These are phyloP conservation scores for Kurtzmaniella quercitrusa DNA, from an alignment of 1,139 yeast genomes.

Conservation along the genomic window DNA sequence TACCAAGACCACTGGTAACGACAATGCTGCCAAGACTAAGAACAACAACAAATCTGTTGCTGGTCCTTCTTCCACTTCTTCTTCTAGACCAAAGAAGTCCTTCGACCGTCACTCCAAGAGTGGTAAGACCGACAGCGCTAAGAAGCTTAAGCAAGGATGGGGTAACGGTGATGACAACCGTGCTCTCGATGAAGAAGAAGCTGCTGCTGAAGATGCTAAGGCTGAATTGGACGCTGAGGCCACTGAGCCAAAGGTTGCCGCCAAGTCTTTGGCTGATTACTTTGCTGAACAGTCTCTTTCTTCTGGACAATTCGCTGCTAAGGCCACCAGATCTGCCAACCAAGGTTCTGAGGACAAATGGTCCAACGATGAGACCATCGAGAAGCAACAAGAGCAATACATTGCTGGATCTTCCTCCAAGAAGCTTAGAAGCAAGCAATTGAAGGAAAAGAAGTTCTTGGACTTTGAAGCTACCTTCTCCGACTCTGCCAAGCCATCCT, in stretches of 20 bases:
- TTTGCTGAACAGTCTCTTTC: slow-evolving; percentile 56
- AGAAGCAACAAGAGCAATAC: slow-evolving; percentile 54
- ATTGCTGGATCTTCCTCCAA: slow-evolving; percentile 55
- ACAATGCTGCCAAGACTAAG: slow-evolving; percentile 80
- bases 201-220: slow-evolving; percentile 59
- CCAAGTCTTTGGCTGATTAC: slow-evolving; percentile 70
- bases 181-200: slow-evolving; percentile 58
- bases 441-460: slow-evolving; percentile 66
- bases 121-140: slow-evolving; percentile 78
- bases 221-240: slow-evolving; percentile 39
- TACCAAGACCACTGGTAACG: slow-evolving; percentile 76
- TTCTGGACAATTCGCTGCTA: slow-evolving; percentile 40
- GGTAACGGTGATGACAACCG: slow-evolving; percentile 68
- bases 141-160: slow-evolving; percentile 77
- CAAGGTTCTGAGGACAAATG: slow-evolving; percentile 59
- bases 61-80: slow-evolving; percentile 50
- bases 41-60: slow-evolving; percentile 66
- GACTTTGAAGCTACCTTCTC: slow-evolving; percentile 64
- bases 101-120: slow-evolving; percentile 82
- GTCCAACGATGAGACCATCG: slow-evolving; percentile 59
- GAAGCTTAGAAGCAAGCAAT: slow-evolving; percentile 57
- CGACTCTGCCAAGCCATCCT: slow-evolving; percentile 30
- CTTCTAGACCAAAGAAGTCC: slow-evolving; percentile 61
- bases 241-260: slow-evolving; percentile 41
- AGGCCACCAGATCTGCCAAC: slow-evolving; percentile 51